Evolutionary conservation across 495 filamentous ascomycete species (phyloP), one percentile per base, ranked within the genome.

Genomic region (Aspergillus homomorphus): DNA sequence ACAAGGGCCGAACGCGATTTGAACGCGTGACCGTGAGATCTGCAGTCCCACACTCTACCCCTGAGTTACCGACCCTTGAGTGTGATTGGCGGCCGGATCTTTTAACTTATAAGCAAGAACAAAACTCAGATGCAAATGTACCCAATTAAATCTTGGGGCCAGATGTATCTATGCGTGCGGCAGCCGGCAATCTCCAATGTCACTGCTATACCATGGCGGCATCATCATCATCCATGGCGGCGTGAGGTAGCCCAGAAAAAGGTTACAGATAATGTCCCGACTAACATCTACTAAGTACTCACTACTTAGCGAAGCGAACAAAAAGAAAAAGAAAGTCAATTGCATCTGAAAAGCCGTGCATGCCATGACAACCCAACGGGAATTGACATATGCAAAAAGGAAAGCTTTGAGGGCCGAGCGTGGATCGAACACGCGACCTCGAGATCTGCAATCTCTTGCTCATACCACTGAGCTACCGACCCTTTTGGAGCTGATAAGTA

Each of bases 1-100:
- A 38, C 33, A 38, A 51, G 48, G 48, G 48, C 23, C 48, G 48
- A 51, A 51, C 48, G 48, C 48, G 48, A 51, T 51, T 51, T 51
- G 48, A 51, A 51, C 48, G 48, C 48, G 48, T 51, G 48, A 51
- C 48, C 48, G 18, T 51, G 28, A 51, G 48, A 51, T 51, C 48
- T 51, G 48, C 48, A 51, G 48, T 51, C 48, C 48, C 48, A 51
- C 48, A 28, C 48, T 51, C 48, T 51, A 51, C 48, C 48, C 48
- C 48, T 51, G 48, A 51, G 48, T 28, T 51, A 51, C 48, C 48
- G 48, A 30, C 48, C 48, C 48, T 51, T 51, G 24, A 19, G 5
- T 28, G 24, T 51, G 15, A 14, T 10, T 30, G 23, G 15, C 23
- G 4, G 23, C 48, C 1, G 2, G n/a, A 18, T 18, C 18, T 51